These are phyloP conservation scores for Heracleum sosnowskyi DNA, from an alignment of 129 eudicot species.

Conservation along the genomic window DNA sequence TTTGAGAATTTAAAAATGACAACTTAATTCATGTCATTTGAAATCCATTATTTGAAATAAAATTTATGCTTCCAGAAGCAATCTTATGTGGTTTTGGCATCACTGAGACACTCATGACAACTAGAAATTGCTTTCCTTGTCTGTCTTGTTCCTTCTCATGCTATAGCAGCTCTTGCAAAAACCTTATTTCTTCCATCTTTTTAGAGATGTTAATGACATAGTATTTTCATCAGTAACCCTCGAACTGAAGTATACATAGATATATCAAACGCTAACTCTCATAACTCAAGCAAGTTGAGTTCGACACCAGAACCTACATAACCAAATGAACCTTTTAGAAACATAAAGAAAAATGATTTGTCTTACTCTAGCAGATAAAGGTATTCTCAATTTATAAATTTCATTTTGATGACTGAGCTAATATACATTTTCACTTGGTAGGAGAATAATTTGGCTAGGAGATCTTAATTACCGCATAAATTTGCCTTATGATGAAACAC, in stretches of 20 bases:
- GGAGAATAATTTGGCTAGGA: constrained; percentile 89
- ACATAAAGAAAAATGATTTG: neutral
- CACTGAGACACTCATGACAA: neutral
- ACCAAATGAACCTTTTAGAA: neutral
- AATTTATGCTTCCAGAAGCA: too few relatives aligned
- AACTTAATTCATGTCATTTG: too few relatives aligned
- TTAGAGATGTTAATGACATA: neutral
- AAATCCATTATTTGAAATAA: too few relatives aligned
- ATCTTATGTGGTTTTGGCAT: neutral
- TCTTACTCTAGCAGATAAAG: neutral
- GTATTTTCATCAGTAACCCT: neutral
- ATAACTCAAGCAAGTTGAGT: neutral
- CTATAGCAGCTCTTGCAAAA: neutral
- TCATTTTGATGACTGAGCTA: constrained; percentile 8
- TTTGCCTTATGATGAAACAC: constrained; percentile 63
- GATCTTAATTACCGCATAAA: constrained; percentile 92
- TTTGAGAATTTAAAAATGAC: too few relatives aligned
- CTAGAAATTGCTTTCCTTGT: neutral
- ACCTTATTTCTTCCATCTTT: neutral
- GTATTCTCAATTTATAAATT: neutral
- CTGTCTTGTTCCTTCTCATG: neutral
- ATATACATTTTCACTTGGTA: constrained; percentile 24
- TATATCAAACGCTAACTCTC: neutral
- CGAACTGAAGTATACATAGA: neutral
- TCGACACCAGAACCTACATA: neutral